Conservation (phyloP, 345 rosid species). For the Brassica carinata region DNA sequence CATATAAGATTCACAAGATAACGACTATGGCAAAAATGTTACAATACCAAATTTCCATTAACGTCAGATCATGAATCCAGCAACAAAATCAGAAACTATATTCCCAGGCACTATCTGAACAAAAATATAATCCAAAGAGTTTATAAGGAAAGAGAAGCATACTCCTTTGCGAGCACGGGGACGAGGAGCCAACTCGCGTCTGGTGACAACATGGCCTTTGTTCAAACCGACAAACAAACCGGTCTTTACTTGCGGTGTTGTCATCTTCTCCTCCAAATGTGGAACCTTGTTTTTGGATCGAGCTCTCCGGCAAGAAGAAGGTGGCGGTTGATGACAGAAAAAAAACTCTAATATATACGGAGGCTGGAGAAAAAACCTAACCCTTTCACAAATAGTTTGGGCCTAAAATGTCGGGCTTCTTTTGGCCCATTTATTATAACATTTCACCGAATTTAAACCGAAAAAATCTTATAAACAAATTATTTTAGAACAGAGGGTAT, state of each 20-base stretch:
- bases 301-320: slow-evolving; percentile 7
- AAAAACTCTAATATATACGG: not conserved
- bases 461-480: not conserved
- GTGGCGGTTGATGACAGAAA: not conserved
- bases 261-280: slow-evolving; percentile 9
- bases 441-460: not conserved
- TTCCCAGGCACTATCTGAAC: not conserved
- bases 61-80: not conserved
- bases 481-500: not conserved
- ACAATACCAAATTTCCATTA: not conserved
- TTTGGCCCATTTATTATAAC: not conserved
- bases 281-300: slow-evolving; percentile 11
- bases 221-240: slow-evolving; percentile 42
- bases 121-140: not conserved
- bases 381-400: not conserved
- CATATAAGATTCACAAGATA: not conserved
- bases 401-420: not conserved
- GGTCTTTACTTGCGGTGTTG: slow-evolving; percentile 28
- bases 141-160: not conserved
- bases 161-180: slow-evolving; percentile 38
- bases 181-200: slow-evolving; percentile 37
- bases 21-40: not conserved
- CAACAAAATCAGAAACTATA: not conserved
- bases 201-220: slow-evolving; percentile 43
- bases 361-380: slow-evolving; percentile 18